Percentiles rank a stretch among this genome's conserved stretches.
phyloP scores from a whole-genome alignment of 768 basidiomycete species.

The Boletus vinaceobasis region DNA sequence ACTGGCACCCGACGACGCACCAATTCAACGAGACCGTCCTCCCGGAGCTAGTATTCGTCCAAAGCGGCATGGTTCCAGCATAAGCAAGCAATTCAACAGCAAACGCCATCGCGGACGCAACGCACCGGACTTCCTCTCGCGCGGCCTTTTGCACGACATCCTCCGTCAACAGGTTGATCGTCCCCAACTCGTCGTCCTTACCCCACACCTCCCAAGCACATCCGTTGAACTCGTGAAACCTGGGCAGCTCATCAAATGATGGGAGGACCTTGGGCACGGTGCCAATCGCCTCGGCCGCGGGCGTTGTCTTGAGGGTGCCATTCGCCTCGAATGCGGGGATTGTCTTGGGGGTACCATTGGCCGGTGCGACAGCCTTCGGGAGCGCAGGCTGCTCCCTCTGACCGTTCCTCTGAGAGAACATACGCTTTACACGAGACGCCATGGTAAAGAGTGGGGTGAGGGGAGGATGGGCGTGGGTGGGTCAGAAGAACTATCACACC shows the following conservation, averaged over 20 bases:
- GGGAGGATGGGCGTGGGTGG: too few species aligned
- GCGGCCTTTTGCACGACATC: constrained; percentile 59
- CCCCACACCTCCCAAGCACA: constrained; percentile 75
- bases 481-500: not conserved
- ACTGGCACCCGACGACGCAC: constrained; percentile 32
- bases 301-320: not conserved
- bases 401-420: constrained; percentile 12
- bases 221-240: constrained; percentile 42
- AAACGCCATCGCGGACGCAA: constrained; percentile 6
- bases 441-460: constrained; percentile 5
- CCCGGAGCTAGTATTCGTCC: constrained; percentile 40
- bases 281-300: not conserved
- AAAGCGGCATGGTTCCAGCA: not conserved
- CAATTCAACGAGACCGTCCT: constrained; percentile 59
- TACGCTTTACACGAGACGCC: constrained; percentile 11
- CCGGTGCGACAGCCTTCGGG: not conserved
- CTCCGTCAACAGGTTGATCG: constrained; percentile 61
- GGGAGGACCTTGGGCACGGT: constrained; percentile 35
- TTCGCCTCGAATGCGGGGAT: too few species aligned
- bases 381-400: constrained; percentile 9
- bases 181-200: constrained; percentile 61
- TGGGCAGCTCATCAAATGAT: constrained; percentile 47
- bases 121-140: constrained; percentile 54
- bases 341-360: not conserved
- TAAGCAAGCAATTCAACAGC: not conserved